Evolutionary conservation across 805 yeast species (phyloP), one percentile per base, ranked within the genome.

Genomic region (Candida easanensis): DNA sequence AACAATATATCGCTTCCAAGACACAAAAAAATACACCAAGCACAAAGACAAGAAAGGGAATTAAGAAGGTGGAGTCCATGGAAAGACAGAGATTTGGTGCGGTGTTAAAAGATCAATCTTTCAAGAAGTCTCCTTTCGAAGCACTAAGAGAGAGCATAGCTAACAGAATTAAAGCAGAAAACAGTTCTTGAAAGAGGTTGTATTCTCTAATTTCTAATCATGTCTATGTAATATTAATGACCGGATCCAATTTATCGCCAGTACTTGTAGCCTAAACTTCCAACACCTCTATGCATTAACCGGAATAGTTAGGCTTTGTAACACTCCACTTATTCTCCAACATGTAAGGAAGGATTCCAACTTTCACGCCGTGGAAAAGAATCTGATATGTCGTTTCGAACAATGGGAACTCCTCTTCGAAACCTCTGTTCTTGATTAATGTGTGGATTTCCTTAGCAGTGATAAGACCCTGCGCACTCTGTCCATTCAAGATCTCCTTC

Each of bases 371-470:
- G 42, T 82, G 82, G 61, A 74, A 83, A 39, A 84, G 71, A 47
- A 86, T 81, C 53, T 74, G 76, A 63, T 84, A 50, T 2, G 50
- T 50, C 14, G 53, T 50, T 27, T 50, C 53, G 31, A 84, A 50
- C 38, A 50, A 32, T 38, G 93, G 93, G 73, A 81, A 86, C 52
- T 84, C 85, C 13, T 49, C 53, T 21, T 41, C 46, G 21, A 26
- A 47, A 1, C 46, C 46, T 33, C 39, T 45, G 39, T 49, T 39
- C 38, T 71, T 71, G 46, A 70, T 60, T 61, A 74, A 79, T 56
- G 84, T 91, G 65, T 88, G 84, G 36, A 91, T 96, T 71, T 90
- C 98, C 62, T 77, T 79, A 44, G 90, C 78, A 30, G 98, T 91
- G 57, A 84, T 76, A 41, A 88, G 76, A 62, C 98, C 98, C 71